Percentiles rank a stretch among this genome's conserved stretches.
phyloP scores from a whole-genome alignment of 306 rosid species.

The Cicer arietinum region DNA sequence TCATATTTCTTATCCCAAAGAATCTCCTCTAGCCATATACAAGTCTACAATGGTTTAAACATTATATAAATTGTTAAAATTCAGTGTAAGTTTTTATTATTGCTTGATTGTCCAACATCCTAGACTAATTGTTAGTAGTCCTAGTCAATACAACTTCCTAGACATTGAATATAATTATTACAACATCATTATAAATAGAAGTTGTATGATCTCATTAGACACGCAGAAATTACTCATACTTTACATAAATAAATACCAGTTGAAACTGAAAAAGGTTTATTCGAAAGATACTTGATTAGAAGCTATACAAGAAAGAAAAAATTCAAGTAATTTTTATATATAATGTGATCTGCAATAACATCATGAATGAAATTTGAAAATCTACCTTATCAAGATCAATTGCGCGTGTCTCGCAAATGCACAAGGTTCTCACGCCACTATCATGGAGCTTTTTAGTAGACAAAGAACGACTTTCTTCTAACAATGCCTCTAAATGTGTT shows the following conservation, averaged over 20 bases:
- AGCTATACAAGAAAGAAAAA: conserved; percentile 6
- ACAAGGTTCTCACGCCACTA: conserved; percentile 82
- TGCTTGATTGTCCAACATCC: too few species aligned
- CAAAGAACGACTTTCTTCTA: conserved; percentile 67
- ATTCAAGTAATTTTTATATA: conserved; percentile 10
- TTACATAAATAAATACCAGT: not conserved
- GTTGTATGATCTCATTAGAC: too few species aligned
- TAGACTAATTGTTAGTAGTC: too few species aligned
- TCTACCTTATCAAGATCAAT: conserved; percentile 86
- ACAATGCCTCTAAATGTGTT: conserved; percentile 68
- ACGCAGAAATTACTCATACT: too few species aligned
- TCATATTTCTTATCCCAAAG: conserved; percentile 95
- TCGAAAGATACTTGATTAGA: conserved; percentile 24
- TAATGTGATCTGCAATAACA: conserved; percentile 22
- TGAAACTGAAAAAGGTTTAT: conserved; percentile 22
- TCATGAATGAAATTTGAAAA: conserved; percentile 26
- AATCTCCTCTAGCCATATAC: conserved; percentile 91
- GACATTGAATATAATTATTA: too few species aligned
- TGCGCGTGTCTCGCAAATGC: conserved; percentile 61
- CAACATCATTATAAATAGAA: too few species aligned
- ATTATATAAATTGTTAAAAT: not conserved
- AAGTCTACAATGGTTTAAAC: conserved; percentile 56
- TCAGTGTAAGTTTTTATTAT: too few species aligned
- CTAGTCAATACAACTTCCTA: too few species aligned
- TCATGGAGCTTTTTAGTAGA: conserved; percentile 74